phyloP scores from a whole-genome alignment of 768 basidiomycete species.

The Trametes sanguinea region DNA sequence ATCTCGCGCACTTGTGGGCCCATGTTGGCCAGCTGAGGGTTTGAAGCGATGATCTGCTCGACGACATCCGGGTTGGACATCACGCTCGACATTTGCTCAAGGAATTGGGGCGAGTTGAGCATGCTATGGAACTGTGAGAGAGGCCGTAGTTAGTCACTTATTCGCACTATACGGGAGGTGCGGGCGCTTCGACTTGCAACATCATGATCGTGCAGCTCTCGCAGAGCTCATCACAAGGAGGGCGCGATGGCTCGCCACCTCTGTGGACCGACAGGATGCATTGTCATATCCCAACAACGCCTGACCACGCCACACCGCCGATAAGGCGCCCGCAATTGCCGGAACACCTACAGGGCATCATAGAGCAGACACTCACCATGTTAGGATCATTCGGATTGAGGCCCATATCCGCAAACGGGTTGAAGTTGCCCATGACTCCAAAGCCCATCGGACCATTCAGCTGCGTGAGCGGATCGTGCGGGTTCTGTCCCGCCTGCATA shows the following conservation, averaged over 20 bases:
- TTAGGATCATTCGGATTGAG: slow-evolving; percentile 92
- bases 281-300: no score
- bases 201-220: no score
- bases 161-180: not conserved
- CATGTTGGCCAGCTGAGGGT: slow-evolving; percentile 76
- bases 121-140: slow-evolving; percentile 70
- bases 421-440: slow-evolving; percentile 81
- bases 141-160: not conserved
- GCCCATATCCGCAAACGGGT: slow-evolving; percentile 92
- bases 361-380: slow-evolving; percentile 57
- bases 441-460: slow-evolving; percentile 78
- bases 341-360: not conserved
- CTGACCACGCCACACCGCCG: no score
- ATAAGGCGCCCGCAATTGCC: no score
- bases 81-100: slow-evolving; percentile 84
- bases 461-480: slow-evolving; percentile 81
- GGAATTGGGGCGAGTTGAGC: slow-evolving; percentile 83
- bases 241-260: no score
- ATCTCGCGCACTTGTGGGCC: slow-evolving; percentile 79
- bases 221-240: no score
- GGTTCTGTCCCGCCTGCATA: slow-evolving; percentile 92
- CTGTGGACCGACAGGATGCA: no score
- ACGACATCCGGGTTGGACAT: slow-evolving; percentile 89
- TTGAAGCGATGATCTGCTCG: slow-evolving; percentile 81
- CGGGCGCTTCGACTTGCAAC: no score